Evolutionary conservation across 768 basidiomycete genomes (phyloP).

Genomic region (Leccinum arenicola): DNA sequence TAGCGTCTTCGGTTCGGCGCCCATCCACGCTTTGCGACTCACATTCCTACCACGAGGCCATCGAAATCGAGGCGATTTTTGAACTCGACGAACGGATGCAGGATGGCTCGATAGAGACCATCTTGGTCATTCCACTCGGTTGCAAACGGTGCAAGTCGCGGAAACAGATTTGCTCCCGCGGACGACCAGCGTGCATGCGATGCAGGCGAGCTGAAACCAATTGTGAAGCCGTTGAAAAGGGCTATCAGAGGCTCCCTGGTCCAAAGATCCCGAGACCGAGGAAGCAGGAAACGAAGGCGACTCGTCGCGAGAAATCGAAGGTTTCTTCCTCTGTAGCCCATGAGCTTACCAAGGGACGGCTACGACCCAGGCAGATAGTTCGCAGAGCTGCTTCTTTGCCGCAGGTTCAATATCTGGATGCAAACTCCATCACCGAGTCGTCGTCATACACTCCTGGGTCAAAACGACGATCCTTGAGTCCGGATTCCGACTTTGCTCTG

Average conservation of each 20-base stretch:
- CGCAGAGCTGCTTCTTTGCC: not conserved
- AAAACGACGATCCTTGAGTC: constrained; percentile 19
- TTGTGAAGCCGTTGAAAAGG: constrained; percentile 5
- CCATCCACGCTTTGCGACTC: constrained; percentile 19
- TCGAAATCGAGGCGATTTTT: constrained; percentile 26
- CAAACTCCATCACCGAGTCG: not conserved
- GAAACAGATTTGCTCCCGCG: constrained; percentile 26
- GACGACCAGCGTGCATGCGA: constrained; percentile 22
- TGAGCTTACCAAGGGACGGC: not conserved
- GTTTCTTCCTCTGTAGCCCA: not conserved
- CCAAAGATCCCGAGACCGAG: constrained; percentile 14
- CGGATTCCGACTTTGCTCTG: not conserved
- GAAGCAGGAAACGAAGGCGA: not conserved
- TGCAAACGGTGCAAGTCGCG: constrained; percentile 17
- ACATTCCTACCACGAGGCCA: constrained; percentile 15
- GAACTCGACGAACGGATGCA: constrained; percentile 20
- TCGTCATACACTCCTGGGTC: not conserved
- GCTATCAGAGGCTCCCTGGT: constrained; percentile 25
- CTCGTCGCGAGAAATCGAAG: not conserved
- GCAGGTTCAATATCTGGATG: not conserved
- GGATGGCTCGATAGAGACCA: constrained; percentile 7
- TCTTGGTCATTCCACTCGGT: constrained; percentile 22
- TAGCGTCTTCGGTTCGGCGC: constrained; percentile 25
- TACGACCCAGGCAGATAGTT: not conserved
- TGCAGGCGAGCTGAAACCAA: constrained; percentile 8